phyloP scores from a whole-genome alignment of 345 rosid genomes.

The Citrus cavaleriei region DNA sequence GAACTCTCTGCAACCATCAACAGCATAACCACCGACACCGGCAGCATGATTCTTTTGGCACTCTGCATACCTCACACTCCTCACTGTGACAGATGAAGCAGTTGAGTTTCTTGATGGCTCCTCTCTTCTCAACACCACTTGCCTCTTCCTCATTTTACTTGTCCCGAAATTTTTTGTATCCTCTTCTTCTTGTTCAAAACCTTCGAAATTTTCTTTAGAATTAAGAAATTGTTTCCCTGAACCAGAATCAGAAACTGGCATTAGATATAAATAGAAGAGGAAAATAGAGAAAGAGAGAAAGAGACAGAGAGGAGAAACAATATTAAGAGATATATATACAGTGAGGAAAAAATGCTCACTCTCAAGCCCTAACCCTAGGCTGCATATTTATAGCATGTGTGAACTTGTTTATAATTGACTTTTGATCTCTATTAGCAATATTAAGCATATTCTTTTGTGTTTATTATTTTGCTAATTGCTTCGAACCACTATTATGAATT shows the following conservation, averaged over 20 bases:
- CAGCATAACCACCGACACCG: conserved; percentile 61
- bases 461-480: background rate
- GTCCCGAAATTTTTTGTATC: conserved; percentile 4
- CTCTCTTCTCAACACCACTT: conserved; percentile 58
- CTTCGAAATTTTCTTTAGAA: conserved; percentile 6
- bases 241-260: conserved; percentile 1
- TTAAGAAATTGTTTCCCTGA: conserved; percentile 1
- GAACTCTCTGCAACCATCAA: conserved; percentile 85
- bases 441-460: background rate
- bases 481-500: conserved; percentile 27
- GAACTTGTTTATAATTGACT: conserved; percentile 1
- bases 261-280: background rate
- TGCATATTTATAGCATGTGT: conserved; percentile 35
- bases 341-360: conserved; percentile 1
- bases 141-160: conserved; percentile 60
- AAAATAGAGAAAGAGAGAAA: conserved; percentile 1
- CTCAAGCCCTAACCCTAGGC: conserved; percentile 54
- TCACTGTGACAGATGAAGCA: conserved; percentile 33
- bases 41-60: conserved; percentile 84
- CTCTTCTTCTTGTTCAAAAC: background rate
- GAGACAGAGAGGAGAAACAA: background rate
- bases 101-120: conserved; percentile 43
- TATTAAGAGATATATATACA: conserved; percentile 5
- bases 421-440: background rate
- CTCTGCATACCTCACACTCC: conserved; percentile 63